Evolutionary conservation across 148 eudicot species (phyloP).

Genomic region (Fagopyrum esculentum): DNA sequence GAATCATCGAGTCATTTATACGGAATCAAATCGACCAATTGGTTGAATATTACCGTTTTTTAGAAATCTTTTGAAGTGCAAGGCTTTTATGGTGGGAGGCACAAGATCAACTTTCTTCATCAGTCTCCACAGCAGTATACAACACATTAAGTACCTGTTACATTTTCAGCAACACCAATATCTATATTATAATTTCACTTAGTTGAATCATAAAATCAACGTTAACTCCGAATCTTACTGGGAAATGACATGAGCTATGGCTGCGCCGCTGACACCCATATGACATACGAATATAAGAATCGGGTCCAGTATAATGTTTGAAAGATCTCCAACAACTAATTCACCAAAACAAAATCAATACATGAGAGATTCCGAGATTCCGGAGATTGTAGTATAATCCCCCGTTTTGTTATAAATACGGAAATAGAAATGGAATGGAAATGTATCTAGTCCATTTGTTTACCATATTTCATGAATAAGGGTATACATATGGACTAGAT

Average conservation of each 20-base stretch:
- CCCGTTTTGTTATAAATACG: too few relatives aligned
- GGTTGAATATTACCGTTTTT: slow-evolving; percentile 48
- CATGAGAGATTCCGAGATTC: too few relatives aligned
- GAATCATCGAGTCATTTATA: not conserved
- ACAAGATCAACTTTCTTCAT: slow-evolving; percentile 62
- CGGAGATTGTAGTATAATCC: too few relatives aligned
- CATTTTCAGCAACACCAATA: too few relatives aligned
- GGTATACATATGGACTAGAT: not conserved
- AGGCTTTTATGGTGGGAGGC: slow-evolving; percentile 63
- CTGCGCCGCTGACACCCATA: slow-evolving; percentile 69
- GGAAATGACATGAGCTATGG: slow-evolving; percentile 76
- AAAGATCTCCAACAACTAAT: slow-evolving; percentile 30
- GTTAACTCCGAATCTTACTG: slow-evolving; percentile 34
- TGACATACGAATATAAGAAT: slow-evolving; percentile 49
- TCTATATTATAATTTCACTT: too few relatives aligned
- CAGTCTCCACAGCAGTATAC: slow-evolving; percentile 60
- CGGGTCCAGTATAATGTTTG: slow-evolving; percentile 41
- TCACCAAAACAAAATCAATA: not conserved
- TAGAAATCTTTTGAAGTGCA: slow-evolving; percentile 74
- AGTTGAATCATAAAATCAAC: too few relatives aligned
- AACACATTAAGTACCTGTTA: slow-evolving; percentile 63
- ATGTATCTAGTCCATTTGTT: too few relatives aligned
- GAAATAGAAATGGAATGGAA: too few relatives aligned
- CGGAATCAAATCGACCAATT: not conserved
- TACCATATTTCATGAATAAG: too few relatives aligned